Evolutionary conservation across 106 monocot species (phyloP).

Genomic region (Narthecium ossifragum): DNA sequence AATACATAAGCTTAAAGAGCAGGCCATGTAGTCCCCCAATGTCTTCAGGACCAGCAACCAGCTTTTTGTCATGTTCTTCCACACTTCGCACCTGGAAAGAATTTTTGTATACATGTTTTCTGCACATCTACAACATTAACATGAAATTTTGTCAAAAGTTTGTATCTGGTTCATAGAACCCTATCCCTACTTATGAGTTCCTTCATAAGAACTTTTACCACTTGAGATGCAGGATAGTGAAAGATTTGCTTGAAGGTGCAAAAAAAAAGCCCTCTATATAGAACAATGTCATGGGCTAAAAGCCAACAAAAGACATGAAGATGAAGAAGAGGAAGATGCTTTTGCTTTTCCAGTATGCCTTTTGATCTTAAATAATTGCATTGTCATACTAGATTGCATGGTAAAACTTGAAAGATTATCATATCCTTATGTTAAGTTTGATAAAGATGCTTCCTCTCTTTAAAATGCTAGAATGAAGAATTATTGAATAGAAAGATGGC

Average conservation of each 20-base stretch:
- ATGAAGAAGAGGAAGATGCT: no score
- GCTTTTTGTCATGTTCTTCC: constrained; percentile 9
- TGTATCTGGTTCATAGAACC: not conserved
- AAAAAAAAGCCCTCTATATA: not conserved
- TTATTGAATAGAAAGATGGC: not conserved
- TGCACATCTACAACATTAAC: constrained; percentile 52
- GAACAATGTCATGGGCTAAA: not conserved
- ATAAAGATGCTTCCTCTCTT: not conserved
- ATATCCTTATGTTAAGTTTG: not conserved
- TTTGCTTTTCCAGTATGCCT: not conserved
- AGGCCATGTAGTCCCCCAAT: constrained; percentile 25
- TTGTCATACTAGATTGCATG: not conserved
- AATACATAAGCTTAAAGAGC: constrained; percentile 46
- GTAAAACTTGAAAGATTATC: not conserved
- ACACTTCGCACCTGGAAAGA: constrained; percentile 3
- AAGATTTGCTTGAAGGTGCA: not conserved
- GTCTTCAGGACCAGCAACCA: constrained; percentile 9
- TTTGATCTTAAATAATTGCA: not conserved
- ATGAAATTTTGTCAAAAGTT: not conserved
- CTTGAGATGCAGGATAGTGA: not conserved
- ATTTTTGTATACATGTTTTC: constrained; percentile 49
- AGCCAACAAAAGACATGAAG: not conserved
- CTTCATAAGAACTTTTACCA: not conserved
- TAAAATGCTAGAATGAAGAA: not conserved
- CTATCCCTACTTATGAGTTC: no score